A percentile compares a stretch with the other conserved stretches of the same genome.
These are phyloP conservation scores for Saccharomycopsis fibuligera DNA, from an alignment of 805 yeast species.

Conservation along the genomic window DNA sequence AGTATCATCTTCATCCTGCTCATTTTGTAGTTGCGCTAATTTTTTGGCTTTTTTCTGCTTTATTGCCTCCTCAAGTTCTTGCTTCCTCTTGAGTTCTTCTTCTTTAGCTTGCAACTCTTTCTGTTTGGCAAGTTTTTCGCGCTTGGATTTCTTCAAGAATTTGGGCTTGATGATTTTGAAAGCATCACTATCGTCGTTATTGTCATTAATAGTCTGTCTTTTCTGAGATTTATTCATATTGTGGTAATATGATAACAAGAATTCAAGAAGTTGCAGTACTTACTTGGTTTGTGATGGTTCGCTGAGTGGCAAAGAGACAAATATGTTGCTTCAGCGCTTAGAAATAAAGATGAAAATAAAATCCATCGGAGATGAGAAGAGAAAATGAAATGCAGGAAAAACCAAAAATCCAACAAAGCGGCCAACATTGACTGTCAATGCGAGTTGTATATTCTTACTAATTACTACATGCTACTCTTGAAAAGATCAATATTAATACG, in stretches of 20 bases:
- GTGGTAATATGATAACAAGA: background rate
- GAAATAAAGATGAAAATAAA: too few species aligned
- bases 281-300: too few species aligned
- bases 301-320: too few species aligned
- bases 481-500: too few species aligned
- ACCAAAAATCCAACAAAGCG: too few species aligned
- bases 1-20: slow-evolving; percentile 18
- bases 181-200: slow-evolving; percentile 5
- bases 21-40: slow-evolving; percentile 10
- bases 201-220: background rate
- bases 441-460: too few species aligned
- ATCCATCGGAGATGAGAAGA: too few species aligned
- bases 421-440: too few species aligned
- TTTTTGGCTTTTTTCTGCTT: slow-evolving; percentile 6
- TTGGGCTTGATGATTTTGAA: slow-evolving; percentile 15
- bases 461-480: too few species aligned
- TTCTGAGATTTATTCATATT: background rate
- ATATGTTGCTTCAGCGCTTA: too few species aligned
- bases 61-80: slow-evolving; percentile 11
- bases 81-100: slow-evolving; percentile 10
- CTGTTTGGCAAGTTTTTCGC: slow-evolving; percentile 15
- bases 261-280: too few species aligned
- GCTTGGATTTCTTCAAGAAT: slow-evolving; percentile 17
- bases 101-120: background rate
- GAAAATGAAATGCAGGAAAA: too few species aligned